Evolutionary conservation across 176 grass and related monocot species (phyloP), one percentile per base, ranked within the genome.

Genomic region (Coix lacrymajobi): DNA sequence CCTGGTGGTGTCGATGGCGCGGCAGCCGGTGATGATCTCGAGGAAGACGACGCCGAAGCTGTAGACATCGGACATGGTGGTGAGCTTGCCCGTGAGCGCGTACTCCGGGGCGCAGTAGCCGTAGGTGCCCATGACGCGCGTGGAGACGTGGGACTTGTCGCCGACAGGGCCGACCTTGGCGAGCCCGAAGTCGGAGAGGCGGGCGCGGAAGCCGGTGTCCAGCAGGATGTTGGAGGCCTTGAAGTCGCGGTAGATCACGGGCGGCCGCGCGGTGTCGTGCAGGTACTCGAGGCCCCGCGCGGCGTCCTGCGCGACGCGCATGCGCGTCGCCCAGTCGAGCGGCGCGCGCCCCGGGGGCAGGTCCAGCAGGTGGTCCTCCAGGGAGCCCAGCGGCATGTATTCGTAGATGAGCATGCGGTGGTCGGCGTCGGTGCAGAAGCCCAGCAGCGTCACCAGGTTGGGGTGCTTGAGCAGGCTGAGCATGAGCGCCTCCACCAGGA

Each of bases 221-320:
- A 96, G 87, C 22, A 99, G 86, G 90, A 99, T 96, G 83, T 99
- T 99, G 67, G 96, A 93, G 28, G 96, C 85, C 89, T 99, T 99
- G 72, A 99, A 96, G 79, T 99, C 96, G 6, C 96, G 80, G 79
- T 92, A 99, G 87, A 69, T 80, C 5, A 85, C 76, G 0, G 81
- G 71, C 20, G 83, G 71, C 0, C 63, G 64, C 6, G 83, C 79
- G 8, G 77, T 3, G 57, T 85, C 78, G 57, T 89, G 83, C 11
- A 89, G 78, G 83, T 89, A 85, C 83, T 89, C 83, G 5, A 89
- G 77, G 0, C 83, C 88, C 0, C 65, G 54, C 1, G 88, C 83
- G 29, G 88, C 88, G 57, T 73, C 88, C 66, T 85, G 88, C 3
- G 88, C 88, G 64, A 89, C 38, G 20, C 83, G 72, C 83, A 89